Evolutionary conservation across 202 grass and related monocot genomes (phyloP).

Genomic region (Digitaria exilis): DNA sequence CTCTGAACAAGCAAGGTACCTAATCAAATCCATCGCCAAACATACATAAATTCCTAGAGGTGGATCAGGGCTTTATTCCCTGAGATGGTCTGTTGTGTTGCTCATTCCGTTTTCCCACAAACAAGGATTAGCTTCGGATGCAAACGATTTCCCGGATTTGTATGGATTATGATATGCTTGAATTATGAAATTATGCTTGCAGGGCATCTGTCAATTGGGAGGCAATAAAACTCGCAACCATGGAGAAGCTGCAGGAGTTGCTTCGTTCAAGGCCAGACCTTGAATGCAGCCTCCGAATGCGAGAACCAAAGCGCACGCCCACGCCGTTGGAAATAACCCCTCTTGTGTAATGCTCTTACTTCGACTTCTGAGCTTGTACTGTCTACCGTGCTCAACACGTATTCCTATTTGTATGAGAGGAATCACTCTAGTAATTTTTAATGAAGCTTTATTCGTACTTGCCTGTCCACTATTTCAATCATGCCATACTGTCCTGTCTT

Average conservation of each 20-base stretch:
- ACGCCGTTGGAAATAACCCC: neutral
- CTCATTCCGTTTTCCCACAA: neutral
- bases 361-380: neutral
- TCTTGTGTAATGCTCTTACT: neutral
- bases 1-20: slow-evolving; percentile 25
- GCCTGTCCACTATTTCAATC: neutral
- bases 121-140: neutral
- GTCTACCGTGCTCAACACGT: neutral
- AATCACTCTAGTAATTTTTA: neutral
- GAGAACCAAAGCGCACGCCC: neutral
- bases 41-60: neutral
- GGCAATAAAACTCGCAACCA: slow-evolving; percentile 3
- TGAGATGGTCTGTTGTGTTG: neutral
- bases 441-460: neutral
- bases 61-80: neutral
- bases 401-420: neutral
- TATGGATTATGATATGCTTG: neutral
- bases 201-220: slow-evolving; percentile 19
- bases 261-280: neutral
- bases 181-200: neutral
- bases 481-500: neutral
- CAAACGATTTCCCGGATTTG: neutral
- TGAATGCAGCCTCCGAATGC: neutral
- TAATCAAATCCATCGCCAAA: neutral
- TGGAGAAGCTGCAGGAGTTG: neutral